Conservation (phyloP, 2,329 filamentous ascomycete genomes). For the Colletotrichum costaricense region DNA sequence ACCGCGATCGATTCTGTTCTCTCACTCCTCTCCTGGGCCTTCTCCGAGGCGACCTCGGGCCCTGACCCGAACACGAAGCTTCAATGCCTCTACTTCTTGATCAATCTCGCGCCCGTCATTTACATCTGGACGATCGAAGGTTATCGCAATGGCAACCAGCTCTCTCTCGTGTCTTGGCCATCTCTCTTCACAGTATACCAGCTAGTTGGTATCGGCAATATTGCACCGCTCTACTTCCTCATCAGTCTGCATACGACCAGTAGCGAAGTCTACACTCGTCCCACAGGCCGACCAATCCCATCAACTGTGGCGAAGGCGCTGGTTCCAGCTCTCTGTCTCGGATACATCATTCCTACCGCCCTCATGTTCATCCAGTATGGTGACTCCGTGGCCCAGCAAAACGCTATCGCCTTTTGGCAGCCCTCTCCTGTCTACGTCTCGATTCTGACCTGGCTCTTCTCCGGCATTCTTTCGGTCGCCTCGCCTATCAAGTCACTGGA, state of each 20-base stretch:
- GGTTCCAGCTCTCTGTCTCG: constrained; percentile 32
- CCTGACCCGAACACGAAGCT: neutral
- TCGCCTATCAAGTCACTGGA: constrained; percentile 4
- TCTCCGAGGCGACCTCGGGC: neutral
- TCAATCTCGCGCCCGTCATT: constrained; percentile 38
- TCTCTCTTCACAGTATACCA: constrained; percentile 33
- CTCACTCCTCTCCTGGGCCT: neutral
- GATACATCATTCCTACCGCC: constrained; percentile 35
- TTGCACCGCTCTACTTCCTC: constrained; percentile 34
- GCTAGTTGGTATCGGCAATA: constrained; percentile 25
- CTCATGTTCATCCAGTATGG: constrained; percentile 21
- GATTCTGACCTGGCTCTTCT: neutral
- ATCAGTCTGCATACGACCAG: constrained; percentile 11
- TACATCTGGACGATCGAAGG: constrained; percentile 41
- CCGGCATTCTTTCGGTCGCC: neutral
- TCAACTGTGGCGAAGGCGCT: constrained; percentile 35
- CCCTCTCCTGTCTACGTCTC: constrained; percentile 29
- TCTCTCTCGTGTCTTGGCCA: constrained; percentile 31
- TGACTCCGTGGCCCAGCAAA: constrained; percentile 12
- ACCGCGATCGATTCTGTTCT: neutral
- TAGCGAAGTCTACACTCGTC: neutral
- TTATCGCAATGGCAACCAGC: constrained; percentile 37
- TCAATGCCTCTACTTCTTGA: constrained; percentile 35
- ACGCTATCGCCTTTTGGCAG: constrained; percentile 23
- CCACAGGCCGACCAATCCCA: constrained; percentile 31